Evolutionary conservation across 257 asterid genomes (phyloP).

Genomic region (Buddleja alternifolia): DNA sequence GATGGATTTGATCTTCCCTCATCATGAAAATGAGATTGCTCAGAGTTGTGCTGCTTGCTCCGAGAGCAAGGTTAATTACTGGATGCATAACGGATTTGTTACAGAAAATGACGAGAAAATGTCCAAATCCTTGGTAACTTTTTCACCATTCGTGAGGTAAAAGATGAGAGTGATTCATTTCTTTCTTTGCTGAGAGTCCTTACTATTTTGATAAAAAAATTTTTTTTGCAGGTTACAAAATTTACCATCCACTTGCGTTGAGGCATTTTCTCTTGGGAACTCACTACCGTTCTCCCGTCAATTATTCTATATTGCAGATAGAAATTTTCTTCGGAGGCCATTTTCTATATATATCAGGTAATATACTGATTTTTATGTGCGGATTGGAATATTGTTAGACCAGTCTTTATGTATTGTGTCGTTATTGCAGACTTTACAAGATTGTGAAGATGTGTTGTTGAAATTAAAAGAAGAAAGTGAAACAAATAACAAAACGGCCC

Average conservation of each 20-base stretch:
- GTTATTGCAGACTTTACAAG: conserved; percentile 67
- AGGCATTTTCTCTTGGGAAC: conserved; percentile 81
- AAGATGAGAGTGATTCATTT: neutral
- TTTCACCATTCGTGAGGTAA: conserved; percentile 90
- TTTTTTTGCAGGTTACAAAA: conserved; percentile 67
- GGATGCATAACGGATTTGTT: conserved; percentile 90
- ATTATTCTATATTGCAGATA: conserved; percentile 67
- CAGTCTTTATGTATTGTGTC: too few relatives aligned
- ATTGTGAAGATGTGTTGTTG: conserved; percentile 53
- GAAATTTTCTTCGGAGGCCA: conserved; percentile 77
- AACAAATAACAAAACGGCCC: conserved; percentile 36
- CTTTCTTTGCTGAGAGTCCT: too few relatives aligned
- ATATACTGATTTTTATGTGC: too few relatives aligned
- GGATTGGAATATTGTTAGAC: too few relatives aligned
- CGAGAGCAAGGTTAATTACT: conserved; percentile 72
- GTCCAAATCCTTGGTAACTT: conserved; percentile 87
- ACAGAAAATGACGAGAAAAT: conserved; percentile 81
- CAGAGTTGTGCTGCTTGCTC: conserved; percentile 92
- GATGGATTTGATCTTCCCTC: conserved; percentile 91
- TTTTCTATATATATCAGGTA: conserved; percentile 85
- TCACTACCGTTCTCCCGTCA: conserved; percentile 87
- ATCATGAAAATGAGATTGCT: conserved; percentile 90
- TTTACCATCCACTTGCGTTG: conserved; percentile 87
- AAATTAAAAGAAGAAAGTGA: conserved; percentile 44
- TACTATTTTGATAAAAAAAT: too few relatives aligned